Conservation (phyloP, 1,284 basidiomycete species). For the Takashimella koratensis region DNA sequence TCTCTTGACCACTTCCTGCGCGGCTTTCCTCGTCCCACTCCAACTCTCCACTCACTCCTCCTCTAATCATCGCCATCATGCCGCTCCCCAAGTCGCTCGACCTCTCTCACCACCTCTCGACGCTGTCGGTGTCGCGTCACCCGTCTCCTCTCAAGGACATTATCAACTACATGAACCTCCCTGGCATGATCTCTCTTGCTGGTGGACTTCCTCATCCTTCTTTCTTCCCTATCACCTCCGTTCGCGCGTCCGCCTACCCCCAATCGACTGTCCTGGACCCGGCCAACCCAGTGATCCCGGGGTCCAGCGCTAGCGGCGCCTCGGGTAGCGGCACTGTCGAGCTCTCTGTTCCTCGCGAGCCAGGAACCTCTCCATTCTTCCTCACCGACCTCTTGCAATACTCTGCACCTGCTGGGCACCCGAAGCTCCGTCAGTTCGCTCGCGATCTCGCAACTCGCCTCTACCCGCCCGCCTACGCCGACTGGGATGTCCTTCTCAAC, state of each 20-base stretch:
- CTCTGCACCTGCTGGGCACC: conserved; percentile 43
- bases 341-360: conserved; percentile 55
- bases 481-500: conserved; percentile 60
- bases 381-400: conserved; percentile 67
- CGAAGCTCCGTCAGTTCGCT: conserved; percentile 17
- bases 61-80: too few species aligned
- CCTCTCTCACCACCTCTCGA: conserved; percentile 57
- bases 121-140: conserved; percentile 55
- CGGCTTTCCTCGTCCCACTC: too few species aligned
- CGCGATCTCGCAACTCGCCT: conserved; percentile 58
- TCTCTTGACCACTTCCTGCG: too few species aligned
- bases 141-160: conserved; percentile 60
- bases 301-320: neutral
- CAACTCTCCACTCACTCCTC: too few species aligned
- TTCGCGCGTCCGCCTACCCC: conserved; percentile 30
- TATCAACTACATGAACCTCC: conserved; percentile 24
- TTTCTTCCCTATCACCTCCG: conserved; percentile 39
- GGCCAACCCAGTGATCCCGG: conserved; percentile 42
- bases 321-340: conserved; percentile 48
- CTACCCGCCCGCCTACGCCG: conserved; percentile 61
- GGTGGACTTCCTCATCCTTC: conserved; percentile 42
- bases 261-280: conserved; percentile 49
- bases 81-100: conserved; percentile 50
- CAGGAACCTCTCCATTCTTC: conserved; percentile 47
- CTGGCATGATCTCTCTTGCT: conserved; percentile 33